Base-by-base conservation (phyloP, 768 basidiomycete genomes). In the Russula earlei region DNA sequence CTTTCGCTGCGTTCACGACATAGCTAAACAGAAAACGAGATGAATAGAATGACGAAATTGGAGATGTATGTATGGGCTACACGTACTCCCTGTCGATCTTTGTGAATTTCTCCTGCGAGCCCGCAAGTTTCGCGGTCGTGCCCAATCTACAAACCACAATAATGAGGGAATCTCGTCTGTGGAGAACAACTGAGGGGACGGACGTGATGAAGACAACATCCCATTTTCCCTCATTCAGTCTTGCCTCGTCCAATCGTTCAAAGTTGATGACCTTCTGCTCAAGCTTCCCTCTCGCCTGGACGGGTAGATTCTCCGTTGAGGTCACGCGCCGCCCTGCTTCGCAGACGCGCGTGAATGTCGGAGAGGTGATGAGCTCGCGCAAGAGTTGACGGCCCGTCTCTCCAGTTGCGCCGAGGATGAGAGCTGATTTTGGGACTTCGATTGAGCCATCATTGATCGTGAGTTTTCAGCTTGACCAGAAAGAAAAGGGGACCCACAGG, bases 401-500 rank as follows among this genome's bases (percentile, higher is more conserved):
- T 48, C 89, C 89, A 1, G 88, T 89, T 1, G 81, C 83, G 19
- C 89, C 89, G 41, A 91, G 61, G 20, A 91, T 70, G 54, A 91
- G 77, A n/a, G 87, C 86, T 15, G 80, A 37, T 52, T 51, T 59
- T 17, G 41, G 3, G 10, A 45, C 53, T 40, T 27, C n/a, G 19
- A 29, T 46, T 52, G 22, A 20, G 11, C n/a, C 22, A n/a, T 31
- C 36, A 12, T 22, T 11, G 19, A n/a, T 31, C 44, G 43, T 45
- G 27, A 22, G 4, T 14, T 22, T 25, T 2, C 5, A 8, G 24
- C 12, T 20, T 25, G 9, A 3, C 38, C 5, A 37, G 20, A 20
- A 29, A 5, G 0, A 20, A 27, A 9, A 43, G 5, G n/a, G 10
- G 31, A 34, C 52, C 12, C 20, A 53, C 52, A 45, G 5, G 52